These are phyloP conservation scores for Neurospora sp. DNA, from an alignment of 495 filamentous ascomycete genomes.

Conservation along the genomic window DNA sequence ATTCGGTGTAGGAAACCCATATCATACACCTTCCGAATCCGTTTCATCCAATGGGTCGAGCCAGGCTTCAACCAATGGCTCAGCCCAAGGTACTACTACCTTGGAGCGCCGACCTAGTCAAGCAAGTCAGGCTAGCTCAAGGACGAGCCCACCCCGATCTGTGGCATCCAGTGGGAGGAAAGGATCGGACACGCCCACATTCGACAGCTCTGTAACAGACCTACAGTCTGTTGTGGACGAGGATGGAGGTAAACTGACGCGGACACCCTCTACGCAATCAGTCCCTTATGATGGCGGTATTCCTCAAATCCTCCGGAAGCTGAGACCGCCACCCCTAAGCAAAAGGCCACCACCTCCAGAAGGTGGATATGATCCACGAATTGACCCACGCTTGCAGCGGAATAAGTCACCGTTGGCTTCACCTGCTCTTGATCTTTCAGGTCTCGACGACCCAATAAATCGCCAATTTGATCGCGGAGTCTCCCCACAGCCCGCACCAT, in stretches of 20 bases:
- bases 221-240: conserved; percentile 40
- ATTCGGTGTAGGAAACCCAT: conserved; percentile 44
- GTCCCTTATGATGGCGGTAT: background rate
- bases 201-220: conserved; percentile 44
- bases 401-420: conserved; percentile 17
- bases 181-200: conserved; percentile 26
- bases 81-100: background rate
- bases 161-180: conserved; percentile 28
- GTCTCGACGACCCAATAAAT: conserved; percentile 5
- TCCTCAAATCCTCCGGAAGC: conserved; percentile 6
- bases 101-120: conserved; percentile 44
- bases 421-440: conserved; percentile 8
- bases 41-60: conserved; percentile 57
- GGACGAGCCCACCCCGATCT: conserved; percentile 52
- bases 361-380: conserved; percentile 24
- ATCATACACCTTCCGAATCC: conserved; percentile 57
- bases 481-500: background rate
- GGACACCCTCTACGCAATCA: background rate
- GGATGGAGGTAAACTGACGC: conserved; percentile 3
- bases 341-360: conserved; percentile 22
- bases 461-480: background rate
- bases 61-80: background rate
- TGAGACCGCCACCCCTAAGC: conserved; percentile 5
- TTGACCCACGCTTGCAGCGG: conserved; percentile 16
- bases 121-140: conserved; percentile 60